phyloP scores from a whole-genome alignment of 1,139 yeast genomes.

The Yamadazyma kanchanaburiensis region DNA sequence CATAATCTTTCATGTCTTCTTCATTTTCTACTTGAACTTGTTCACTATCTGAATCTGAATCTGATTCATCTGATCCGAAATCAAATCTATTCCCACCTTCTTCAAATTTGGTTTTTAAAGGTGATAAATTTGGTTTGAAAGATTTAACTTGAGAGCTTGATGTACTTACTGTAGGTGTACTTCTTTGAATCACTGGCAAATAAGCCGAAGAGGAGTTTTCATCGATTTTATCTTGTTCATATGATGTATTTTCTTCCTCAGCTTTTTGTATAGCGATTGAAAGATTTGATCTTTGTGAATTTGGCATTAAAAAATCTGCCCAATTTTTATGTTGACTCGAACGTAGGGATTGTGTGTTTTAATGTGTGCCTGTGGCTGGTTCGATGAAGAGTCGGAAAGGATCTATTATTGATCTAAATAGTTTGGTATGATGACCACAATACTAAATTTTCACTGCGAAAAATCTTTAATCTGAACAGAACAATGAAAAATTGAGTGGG shows the following conservation, averaged over 20 bases:
- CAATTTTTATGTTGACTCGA: too few relatives aligned
- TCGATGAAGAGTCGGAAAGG: too few relatives aligned
- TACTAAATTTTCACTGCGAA: too few relatives aligned
- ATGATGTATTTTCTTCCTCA: conserved; percentile 18
- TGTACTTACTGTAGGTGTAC: conserved; percentile 27
- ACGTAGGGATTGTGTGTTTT: too few relatives aligned
- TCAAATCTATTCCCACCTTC: conserved; percentile 13
- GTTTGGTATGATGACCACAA: too few relatives aligned
- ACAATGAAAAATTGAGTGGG: too few relatives aligned
- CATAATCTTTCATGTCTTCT: conserved; percentile 68
- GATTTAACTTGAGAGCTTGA: conserved; percentile 21
- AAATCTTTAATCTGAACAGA: too few relatives aligned
- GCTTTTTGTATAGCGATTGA: conserved; percentile 48
- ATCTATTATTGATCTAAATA: too few relatives aligned
- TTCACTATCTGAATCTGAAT: conserved; percentile 31
- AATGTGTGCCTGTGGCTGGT: too few relatives aligned
- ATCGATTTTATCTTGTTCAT: conserved; percentile 6
- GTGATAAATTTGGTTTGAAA: conserved; percentile 37
- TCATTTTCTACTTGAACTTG: conserved; percentile 51
- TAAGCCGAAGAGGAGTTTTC: conserved; percentile 14
- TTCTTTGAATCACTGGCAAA: conserved; percentile 22
- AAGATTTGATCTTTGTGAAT: conserved; percentile 35
- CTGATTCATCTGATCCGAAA: conserved; percentile 16
- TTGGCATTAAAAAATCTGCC: conserved; percentile 23
- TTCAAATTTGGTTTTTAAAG: conserved; percentile 32